Evolutionary conservation across 2,329 filamentous ascomycete genomes (phyloP), one percentile per base, ranked within the genome.

Genomic region (Xylaria sp.): DNA sequence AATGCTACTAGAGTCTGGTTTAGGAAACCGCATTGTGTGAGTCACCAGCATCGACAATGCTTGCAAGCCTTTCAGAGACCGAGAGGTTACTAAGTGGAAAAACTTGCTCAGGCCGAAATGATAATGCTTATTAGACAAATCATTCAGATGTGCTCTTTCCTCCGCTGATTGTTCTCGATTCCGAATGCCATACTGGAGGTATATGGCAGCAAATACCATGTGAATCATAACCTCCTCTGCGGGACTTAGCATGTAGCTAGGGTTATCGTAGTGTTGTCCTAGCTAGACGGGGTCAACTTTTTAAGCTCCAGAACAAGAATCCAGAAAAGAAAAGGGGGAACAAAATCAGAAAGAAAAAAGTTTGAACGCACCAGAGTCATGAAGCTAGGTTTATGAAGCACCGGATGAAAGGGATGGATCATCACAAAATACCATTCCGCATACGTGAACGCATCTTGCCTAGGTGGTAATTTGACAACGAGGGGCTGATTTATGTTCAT

Each of bases 121-220:
- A 73, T 94, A 95, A 78, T 96, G 93, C 63, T 88, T 87, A 79
- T 94, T 92, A 3, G 92, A 92, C 60, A 90, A 82, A 1, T 88
- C 84, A 72, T 91, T 89, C 62, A 91, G 81, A 48, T 85, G 83
- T 7, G 82, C 81, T 68, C 87, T 85, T 67, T 86, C 84, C 3
- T 85, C 83, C 18, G 86, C 78, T 66, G 87, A 81, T 67, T 88
- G 82, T 68, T 89, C 84, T 69, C 84, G 83, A 74, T 94, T 94
- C 23, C 92, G 86, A 4, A 89, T 84, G n/a, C 91, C 90, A 68
- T 90, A 92, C 74, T 97, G 92, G 73, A 92, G 93, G 76, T 90
- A 90, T 74, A 95, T 91, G 59, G 90, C 90, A 12, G 92, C 91
- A 67, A 96, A 90, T 51, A 96, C 86, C 89, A 94, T 93, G 79